Conservation (phyloP, 305 asterid genomes). For the Coffea humblotiana region DNA sequence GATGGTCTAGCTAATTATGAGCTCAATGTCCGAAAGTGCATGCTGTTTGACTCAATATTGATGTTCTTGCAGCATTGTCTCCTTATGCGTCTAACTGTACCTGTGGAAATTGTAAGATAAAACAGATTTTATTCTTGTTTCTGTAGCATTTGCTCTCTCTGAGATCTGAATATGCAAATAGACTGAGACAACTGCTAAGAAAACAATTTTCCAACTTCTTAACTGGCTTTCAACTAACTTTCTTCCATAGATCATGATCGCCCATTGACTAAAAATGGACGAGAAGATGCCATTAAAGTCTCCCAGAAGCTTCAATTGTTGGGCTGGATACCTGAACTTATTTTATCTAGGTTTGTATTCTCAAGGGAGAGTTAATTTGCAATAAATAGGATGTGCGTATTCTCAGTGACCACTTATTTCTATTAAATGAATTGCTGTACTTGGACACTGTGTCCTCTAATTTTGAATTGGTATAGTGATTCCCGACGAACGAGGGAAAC, state of each 20-base stretch:
- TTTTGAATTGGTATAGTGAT: slow-evolving; percentile 49
- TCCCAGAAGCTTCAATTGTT: slow-evolving; percentile 62
- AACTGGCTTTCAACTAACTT: neutral
- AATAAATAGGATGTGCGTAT: neutral
- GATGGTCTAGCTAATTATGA: neutral
- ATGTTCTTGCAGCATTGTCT: neutral
- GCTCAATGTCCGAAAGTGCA: neutral
- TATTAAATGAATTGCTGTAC: slow-evolving; percentile 4
- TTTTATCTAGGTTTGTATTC: slow-evolving; percentile 65
- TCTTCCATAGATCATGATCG: slow-evolving; percentile 76
- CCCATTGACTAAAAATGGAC: slow-evolving; percentile 73
- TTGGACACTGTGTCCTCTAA: slow-evolving; percentile 4
- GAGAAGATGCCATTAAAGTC: slow-evolving; percentile 70
- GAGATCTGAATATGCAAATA: neutral
- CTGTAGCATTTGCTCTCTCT: neutral
- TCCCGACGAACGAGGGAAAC: slow-evolving; percentile 84
- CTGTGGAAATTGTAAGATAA: neutral
- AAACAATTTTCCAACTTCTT: slow-evolving; percentile 6
- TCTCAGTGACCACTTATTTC: neutral
- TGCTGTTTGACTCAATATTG: neutral
- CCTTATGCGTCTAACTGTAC: neutral
- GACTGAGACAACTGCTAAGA: neutral
- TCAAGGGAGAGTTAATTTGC: slow-evolving; percentile 2
- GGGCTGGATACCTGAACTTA: slow-evolving; percentile 91
- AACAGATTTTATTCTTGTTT: neutral